Evolutionary conservation across 768 basidiomycete species (phyloP), one percentile per base, ranked within the genome.

Genomic region (Leccinellum albellum): DNA sequence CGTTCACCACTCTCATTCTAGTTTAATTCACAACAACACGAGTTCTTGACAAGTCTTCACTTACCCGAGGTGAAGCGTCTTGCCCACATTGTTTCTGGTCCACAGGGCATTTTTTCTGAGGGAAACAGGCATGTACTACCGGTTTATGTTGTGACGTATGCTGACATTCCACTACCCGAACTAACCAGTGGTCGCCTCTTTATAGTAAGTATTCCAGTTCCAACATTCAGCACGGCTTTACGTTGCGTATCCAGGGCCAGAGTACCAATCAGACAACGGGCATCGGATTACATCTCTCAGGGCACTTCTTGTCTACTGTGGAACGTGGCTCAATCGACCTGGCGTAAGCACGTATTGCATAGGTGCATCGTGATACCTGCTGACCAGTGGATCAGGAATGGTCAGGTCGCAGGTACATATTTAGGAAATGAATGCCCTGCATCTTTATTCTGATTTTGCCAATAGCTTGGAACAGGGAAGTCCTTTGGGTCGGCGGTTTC

Each of bases 221-320:
- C 23, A 9, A 35, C 17, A 14, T 15, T 40, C 31, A 10, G 44
- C 9, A 2, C 3, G 6, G 3, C 20, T 32, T 4, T 35, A 37
- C 37, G 55, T 20, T 12, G 28, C 14, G 7, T 50, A 21, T 50
- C 6, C 20, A 91, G 89, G 92, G 92, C 15, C 93, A 95, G 71
- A 84, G 91, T 17, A 96, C 93, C 3, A 86, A 80, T 6, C 95
- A 98, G 71, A 95, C 92, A 2, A 96, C 95, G 0, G 95, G 95
- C 17, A 73, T 84, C 13, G 78, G 77, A 2, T 75, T 79, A 0
- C 83, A 87, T 53, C 72, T 89, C 55, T 78, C 92, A 3, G 86
- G 89, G 9, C 79, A 94, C 6, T 97, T 97, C 68, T 94, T 98
- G 51, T 91, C 94, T 7, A 98, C 96, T 0, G 92, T 98, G 6